Base-by-base conservation (phyloP, 1,139 yeast genomes). In the Yamadazyma triangularis region DNA sequence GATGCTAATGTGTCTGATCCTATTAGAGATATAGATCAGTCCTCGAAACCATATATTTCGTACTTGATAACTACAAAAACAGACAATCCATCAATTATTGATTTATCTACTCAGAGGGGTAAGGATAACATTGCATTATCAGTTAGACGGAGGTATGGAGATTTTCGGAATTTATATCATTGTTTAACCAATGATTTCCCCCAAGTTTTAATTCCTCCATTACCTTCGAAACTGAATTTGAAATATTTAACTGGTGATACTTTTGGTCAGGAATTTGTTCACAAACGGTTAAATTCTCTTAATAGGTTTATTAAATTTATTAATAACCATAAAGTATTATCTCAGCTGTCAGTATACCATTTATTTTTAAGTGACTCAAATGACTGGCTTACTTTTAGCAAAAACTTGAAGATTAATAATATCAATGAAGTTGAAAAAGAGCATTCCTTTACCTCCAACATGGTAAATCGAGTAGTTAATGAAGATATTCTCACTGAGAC, bases 211-310 rank as follows among this genome's bases (percentile, higher is more conserved):
- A 77, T 91, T 0, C 98, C 98, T 1, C 97, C 98, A 8, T 65
- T 91, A 34, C 98, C 98, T 0, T 94, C 93, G 39, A 89, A 88
- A 58, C 86, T 84, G 64, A 77, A 94, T 39, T 67, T 89, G 46
- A 95, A 91, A 55, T 91, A 91, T 53, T 69, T 91, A 34, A 88
- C 95, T 25, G 98, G 98, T n/a, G 97, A 91, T 48, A 71, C 95
- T 13, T 86, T 86, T 51, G 76, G 86, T 32, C 60, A 72, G 8
- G 86, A 86, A 36, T 91, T 91, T 56, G 89, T 95, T 0, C 67
- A 72, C 40, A 84, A 86, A 51, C 66, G 98, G 42, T 80, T 94
- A n/a, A 78, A 80, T 30, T 86, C 96, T 4, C 64, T 91, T 33
- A 79, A 82, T 46, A 65, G 93, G 38, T 91, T 88, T 50, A 57